phyloP scores from a whole-genome alignment of 2,329 filamentous ascomycete genomes.

The Stagonosporopsis rhizophila region DNA sequence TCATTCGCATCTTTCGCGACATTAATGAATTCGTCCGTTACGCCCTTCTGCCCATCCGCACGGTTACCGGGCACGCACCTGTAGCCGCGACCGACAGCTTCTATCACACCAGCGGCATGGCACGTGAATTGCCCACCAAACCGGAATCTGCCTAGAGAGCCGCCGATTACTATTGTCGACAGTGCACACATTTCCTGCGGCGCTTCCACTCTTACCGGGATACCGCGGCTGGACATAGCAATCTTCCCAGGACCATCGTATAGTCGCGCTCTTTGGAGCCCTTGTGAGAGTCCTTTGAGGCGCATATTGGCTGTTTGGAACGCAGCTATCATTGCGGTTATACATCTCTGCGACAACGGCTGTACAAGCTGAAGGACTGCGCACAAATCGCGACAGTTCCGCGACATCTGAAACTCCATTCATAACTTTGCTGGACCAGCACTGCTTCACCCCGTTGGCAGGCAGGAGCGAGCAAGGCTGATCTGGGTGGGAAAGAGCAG shows the following conservation, averaged over 20 bases:
- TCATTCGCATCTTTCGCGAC: constrained; percentile 16
- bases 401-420: not conserved
- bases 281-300: constrained; percentile 25
- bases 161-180: constrained; percentile 4
- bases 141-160: not conserved
- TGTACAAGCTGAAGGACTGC: constrained; percentile 20
- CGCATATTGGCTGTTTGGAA: constrained; percentile 22
- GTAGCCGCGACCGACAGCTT: not conserved
- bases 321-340: constrained; percentile 20
- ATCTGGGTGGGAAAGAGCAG: not conserved
- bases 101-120: constrained; percentile 2
- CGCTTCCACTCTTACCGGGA: not conserved
- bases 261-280: constrained; percentile 3
- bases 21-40: constrained; percentile 14
- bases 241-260: not conserved
- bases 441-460: not conserved
- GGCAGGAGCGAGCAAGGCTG: constrained; percentile 13
- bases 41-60: constrained; percentile 6
- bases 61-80: not conserved
- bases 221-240: constrained; percentile 3
- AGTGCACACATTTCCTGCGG: constrained; percentile 6
- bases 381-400: constrained; percentile 21
- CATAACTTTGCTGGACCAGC: not conserved
- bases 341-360: constrained; percentile 24
- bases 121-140: not conserved